Conservation (phyloP, 176 grass and related monocot genomes). For the barley (Hordeum vulgare) region DNA sequence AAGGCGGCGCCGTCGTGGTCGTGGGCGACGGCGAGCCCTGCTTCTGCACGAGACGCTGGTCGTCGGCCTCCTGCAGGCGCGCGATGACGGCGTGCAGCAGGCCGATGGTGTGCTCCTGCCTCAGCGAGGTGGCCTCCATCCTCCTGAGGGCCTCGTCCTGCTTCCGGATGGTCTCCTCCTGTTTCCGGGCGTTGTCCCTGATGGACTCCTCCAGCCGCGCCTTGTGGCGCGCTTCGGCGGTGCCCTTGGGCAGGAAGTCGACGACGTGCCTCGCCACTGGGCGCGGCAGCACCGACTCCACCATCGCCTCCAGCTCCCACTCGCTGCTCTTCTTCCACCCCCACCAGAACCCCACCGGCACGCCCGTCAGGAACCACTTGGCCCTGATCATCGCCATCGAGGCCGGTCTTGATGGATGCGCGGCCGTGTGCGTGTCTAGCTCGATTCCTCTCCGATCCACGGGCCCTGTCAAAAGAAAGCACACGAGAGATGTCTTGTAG, state of each 20-base stretch:
- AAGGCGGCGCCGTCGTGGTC: background rate
- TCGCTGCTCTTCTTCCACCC: conserved; percentile 10
- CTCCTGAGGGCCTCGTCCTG: background rate
- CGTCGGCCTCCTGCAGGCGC: background rate
- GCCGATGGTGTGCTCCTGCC: background rate
- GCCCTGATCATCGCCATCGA: background rate
- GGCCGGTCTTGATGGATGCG: background rate
- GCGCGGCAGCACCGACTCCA: background rate
- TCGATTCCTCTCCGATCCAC: background rate
- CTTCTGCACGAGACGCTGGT: background rate
- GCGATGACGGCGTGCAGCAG: background rate
- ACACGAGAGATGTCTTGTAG: background rate
- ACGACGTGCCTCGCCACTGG: background rate
- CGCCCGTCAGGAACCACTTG: background rate
- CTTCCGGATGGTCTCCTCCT: background rate
- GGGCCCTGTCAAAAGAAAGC: background rate
- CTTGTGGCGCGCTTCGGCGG: background rate
- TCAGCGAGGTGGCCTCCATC: background rate
- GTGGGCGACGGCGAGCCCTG: background rate
- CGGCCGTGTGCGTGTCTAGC: background rate
- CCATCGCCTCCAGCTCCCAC: background rate
- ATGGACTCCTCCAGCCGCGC: conserved; percentile 1
- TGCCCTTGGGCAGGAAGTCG: background rate
- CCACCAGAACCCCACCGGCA: conserved; percentile 16
- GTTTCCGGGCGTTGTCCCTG: background rate